Evolutionary conservation across 345 rosid genomes (phyloP), one percentile per base, ranked within the genome.

Genomic region (Syzygium grande): DNA sequence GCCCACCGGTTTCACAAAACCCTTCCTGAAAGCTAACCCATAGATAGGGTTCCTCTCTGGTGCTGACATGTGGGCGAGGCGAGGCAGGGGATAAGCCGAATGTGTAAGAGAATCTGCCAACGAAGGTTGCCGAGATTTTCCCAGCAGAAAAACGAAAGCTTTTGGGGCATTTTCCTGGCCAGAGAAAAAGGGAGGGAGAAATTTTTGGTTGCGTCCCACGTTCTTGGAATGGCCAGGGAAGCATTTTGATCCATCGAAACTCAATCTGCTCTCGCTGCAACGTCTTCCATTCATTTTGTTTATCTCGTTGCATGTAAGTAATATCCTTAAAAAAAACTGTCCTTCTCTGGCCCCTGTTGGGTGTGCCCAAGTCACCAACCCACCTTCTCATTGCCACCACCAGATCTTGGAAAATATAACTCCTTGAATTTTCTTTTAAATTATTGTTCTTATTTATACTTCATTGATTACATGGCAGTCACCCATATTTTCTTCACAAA

Each of bases 91-190:
- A 96, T 95, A 97, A 93, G 87, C 87, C 52, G 86, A 80, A 21
- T 92, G 98, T 92, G 96, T 90, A 92, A 93, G 90, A 91, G 85
- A 91, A 89, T 91, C 87, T 52, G 97, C 98, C 98, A 95, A 46
- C 93, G 58, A 86, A 65, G 91, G 85, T 83, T 84, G 91, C 90
- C 7, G 80, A 87, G 87, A 73, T 90, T 85, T 84, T n/a, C 43
- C 55, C 84, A 14, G 43, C 38, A 7, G 61, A 54, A 86, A 0
- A 85, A 14, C 7, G 27, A 84, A 84, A 84, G 46, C 46, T 43
- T 4, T 21, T n/a, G 56, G 51, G 41, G 78, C 54, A 53, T 73
- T 73, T 73, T 73, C 80, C 80, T 13, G 80, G 80, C 80, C 80
- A 73, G 80, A 38, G 38, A 73, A 19, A 68, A 38, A 9, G 10